Evolutionary conservation across 371 early-diverging fungal genomes (phyloP).

Genomic region (Coemansia sp.): DNA sequence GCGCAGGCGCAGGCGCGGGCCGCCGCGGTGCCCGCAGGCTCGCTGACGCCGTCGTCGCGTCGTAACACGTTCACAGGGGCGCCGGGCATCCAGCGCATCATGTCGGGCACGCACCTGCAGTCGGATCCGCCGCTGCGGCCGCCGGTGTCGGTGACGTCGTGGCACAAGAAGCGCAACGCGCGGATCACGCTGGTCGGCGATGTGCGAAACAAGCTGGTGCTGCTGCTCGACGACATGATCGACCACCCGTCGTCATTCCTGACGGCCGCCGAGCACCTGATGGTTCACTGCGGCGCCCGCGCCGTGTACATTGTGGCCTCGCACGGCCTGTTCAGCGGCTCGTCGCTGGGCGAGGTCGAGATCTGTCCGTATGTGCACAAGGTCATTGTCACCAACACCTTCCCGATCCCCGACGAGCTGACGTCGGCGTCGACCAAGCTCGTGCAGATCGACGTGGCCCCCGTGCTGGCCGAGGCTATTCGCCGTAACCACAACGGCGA

Average conservation of each 20-base stretch:
- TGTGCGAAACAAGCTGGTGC: slow-evolving; percentile 83
- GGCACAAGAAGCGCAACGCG: slow-evolving; percentile 49
- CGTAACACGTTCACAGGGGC: slow-evolving; percentile 24
- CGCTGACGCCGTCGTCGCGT: slow-evolving; percentile 10
- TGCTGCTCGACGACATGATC: slow-evolving; percentile 92
- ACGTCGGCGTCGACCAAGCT: slow-evolving; percentile 72
- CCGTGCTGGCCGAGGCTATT: slow-evolving; percentile 94
- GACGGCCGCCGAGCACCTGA: slow-evolving; percentile 86
- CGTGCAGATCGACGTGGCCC: slow-evolving; percentile 82
- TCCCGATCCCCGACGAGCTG: slow-evolving; percentile 82
- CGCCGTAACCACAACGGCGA: slow-evolving; percentile 98
- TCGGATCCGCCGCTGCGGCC: slow-evolving; percentile 56
- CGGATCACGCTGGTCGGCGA: slow-evolving; percentile 88
- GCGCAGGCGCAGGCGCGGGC: slow-evolving; percentile 24
- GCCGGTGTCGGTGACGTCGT: slow-evolving; percentile 59
- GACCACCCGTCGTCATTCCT: slow-evolving; percentile 85
- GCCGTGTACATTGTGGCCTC: slow-evolving; percentile 91
- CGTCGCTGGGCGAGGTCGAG: slow-evolving; percentile 81
- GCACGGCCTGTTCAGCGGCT: slow-evolving; percentile 89
- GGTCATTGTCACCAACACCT: slow-evolving; percentile 92
- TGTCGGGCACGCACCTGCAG: slow-evolving; percentile 47
- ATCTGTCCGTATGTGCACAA: slow-evolving; percentile 76
- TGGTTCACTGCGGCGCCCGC: slow-evolving; percentile 78
- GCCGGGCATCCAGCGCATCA: slow-evolving; percentile 46
- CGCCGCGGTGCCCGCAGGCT: slow-evolving; percentile 34